A percentile compares a stretch with the other conserved stretches of the same genome.
Conservation (phyloP, 371 early-diverging fungal species). For the Dichotomocladium elegans region DNA sequence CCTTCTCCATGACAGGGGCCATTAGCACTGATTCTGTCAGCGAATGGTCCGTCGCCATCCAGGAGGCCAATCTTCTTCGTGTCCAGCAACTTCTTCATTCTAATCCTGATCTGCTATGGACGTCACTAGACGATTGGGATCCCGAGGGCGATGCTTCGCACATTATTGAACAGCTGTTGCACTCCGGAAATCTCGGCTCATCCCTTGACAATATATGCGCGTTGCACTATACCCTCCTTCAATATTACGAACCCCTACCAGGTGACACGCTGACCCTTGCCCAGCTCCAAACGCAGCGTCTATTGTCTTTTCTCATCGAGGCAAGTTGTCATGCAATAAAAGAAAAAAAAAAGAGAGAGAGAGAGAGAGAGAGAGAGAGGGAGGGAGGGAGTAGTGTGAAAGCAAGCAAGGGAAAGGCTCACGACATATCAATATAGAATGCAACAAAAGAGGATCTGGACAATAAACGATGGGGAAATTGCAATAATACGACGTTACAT, state of each 20-base stretch:
- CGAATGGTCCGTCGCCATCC: constrained; percentile 32
- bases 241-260: constrained; percentile 7
- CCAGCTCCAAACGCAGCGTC: constrained; percentile 8
- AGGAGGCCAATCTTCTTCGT: constrained; percentile 14
- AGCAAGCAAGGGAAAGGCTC: no score
- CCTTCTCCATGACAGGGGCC: no score
- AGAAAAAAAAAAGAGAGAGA: no score
- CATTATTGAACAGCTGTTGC: constrained; percentile 8
- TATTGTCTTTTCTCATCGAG: constrained; percentile 12
- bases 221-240: constrained; percentile 12
- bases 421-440: constrained; percentile 1
- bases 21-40: no score
- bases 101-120: constrained; percentile 31
- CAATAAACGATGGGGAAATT: constrained; percentile 11
- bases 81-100: constrained; percentile 8
- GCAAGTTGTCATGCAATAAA: no score
- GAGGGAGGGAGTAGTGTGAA: no score
- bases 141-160: constrained; percentile 13
- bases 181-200: constrained; percentile 9
- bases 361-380: no score
- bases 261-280: constrained; percentile 4
- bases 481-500: constrained; percentile 14
- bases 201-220: constrained; percentile 12
- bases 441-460: constrained; percentile 9
- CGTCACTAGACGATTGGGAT: constrained; percentile 12